phyloP scores from a whole-genome alignment of 1,284 basidiomycete genomes.

The Caloboletus firmus region DNA sequence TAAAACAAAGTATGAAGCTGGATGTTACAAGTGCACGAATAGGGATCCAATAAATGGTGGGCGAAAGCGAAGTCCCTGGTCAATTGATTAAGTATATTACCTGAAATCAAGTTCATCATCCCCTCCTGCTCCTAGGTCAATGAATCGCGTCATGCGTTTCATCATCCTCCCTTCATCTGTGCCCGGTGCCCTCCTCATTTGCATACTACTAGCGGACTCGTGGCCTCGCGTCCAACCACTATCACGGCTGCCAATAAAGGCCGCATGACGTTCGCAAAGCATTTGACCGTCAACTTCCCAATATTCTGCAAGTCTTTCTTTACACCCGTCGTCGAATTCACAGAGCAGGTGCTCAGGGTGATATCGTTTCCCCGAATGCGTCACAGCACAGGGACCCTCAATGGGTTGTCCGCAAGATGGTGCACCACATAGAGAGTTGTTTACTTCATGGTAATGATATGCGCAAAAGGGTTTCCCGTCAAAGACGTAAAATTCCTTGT shows the following conservation, averaged over 20 bases:
- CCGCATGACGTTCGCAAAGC: slow-evolving; percentile 77
- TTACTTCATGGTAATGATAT: slow-evolving; percentile 88
- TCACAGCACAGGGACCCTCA: slow-evolving; percentile 86
- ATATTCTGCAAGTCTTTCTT: slow-evolving; percentile 69
- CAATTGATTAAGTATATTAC: slow-evolving; percentile 28
- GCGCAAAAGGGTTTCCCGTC: slow-evolving; percentile 85
- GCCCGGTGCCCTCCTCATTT: slow-evolving; percentile 30
- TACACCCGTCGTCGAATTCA: slow-evolving; percentile 61
- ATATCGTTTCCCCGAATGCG: slow-evolving; percentile 72
- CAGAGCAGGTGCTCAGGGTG: slow-evolving; percentile 84
- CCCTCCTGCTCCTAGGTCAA: slow-evolving; percentile 45
- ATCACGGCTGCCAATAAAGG: slow-evolving; percentile 25
- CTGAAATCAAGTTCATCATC: slow-evolving; percentile 34
- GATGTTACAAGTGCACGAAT: slow-evolving; percentile 25
- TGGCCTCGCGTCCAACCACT: slow-evolving; percentile 17
- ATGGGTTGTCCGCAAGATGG: slow-evolving; percentile 81
- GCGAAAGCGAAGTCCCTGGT: slow-evolving; percentile 16
- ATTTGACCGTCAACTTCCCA: slow-evolving; percentile 83
- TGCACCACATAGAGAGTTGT: slow-evolving; percentile 81
- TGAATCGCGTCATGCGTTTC: slow-evolving; percentile 67
- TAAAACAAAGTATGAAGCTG: slow-evolving; percentile 16
- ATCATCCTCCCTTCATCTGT: slow-evolving; percentile 47
- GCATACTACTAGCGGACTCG: slow-evolving; percentile 18
- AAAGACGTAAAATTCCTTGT: slow-evolving; percentile 85
- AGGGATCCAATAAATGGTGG: slow-evolving; percentile 13